Conservation (phyloP, 2,329 filamentous ascomycete species). For the Pseudocercospora vitis region DNA sequence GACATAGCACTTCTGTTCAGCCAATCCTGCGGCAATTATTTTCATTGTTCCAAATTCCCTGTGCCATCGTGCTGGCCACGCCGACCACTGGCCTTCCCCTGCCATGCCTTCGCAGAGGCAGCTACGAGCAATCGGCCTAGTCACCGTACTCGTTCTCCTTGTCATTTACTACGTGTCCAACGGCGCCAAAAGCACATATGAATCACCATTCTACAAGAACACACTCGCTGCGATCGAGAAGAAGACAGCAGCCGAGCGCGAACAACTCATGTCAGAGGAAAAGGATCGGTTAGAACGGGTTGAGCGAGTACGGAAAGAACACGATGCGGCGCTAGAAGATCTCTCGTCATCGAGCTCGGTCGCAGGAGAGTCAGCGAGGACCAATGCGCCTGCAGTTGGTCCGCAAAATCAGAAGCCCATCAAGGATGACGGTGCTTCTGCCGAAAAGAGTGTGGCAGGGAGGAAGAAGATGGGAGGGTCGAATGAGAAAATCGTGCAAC, state of each 20-base stretch:
- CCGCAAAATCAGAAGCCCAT: slow-evolving; percentile 65
- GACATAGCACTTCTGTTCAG: not conserved
- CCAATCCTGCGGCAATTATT: not conserved
- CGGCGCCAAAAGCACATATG: slow-evolving; percentile 54
- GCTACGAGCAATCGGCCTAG: slow-evolving; percentile 64
- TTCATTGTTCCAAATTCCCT: not conserved
- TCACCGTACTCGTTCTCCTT: slow-evolving; percentile 64
- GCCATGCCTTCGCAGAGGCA: slow-evolving; percentile 70
- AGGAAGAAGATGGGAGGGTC: slow-evolving; percentile 50
- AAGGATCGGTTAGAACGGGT: slow-evolving; percentile 31
- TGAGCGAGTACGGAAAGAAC: slow-evolving; percentile 35
- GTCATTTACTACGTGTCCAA: slow-evolving; percentile 71
- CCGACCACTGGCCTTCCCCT: not conserved
- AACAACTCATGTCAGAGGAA: slow-evolving; percentile 32
- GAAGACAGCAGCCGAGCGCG: slow-evolving; percentile 38
- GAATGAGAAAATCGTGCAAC: slow-evolving; percentile 38
- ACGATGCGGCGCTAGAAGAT: slow-evolving; percentile 31
- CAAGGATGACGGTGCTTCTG: slow-evolving; percentile 51
- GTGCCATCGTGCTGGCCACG: not conserved
- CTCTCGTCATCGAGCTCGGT: slow-evolving; percentile 18
- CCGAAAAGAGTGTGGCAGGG: slow-evolving; percentile 50
- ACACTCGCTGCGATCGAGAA: slow-evolving; percentile 57
- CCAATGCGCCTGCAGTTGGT: slow-evolving; percentile 39
- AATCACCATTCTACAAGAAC: slow-evolving; percentile 58
- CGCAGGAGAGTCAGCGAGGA: slow-evolving; percentile 1